These are phyloP conservation scores for Margaritispora aquatica DNA, from an alignment of 495 filamentous ascomycete genomes.

Conservation along the genomic window DNA sequence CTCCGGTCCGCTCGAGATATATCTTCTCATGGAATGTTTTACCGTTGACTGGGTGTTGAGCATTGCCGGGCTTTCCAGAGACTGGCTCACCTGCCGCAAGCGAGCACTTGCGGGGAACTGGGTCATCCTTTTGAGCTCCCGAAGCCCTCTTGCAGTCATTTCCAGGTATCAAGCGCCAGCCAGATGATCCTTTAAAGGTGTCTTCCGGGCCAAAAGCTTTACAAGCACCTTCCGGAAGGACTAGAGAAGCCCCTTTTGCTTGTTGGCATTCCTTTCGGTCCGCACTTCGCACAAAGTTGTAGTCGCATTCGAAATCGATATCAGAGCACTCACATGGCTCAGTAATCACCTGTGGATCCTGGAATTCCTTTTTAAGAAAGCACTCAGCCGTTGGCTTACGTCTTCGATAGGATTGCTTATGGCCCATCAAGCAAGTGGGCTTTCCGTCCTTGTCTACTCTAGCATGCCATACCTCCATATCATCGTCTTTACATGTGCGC, in stretches of 20 bases:
- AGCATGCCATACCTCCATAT: conserved; percentile 85
- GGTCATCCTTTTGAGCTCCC: conserved; percentile 51
- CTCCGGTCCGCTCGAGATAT: conserved; percentile 77
- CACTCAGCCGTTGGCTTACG: conserved; percentile 82
- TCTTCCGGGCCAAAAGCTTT: conserved; percentile 50
- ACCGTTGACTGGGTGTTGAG: conserved; percentile 50
- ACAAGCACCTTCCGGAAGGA: conserved; percentile 59
- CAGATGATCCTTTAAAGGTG: conserved; percentile 76
- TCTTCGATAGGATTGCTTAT: conserved; percentile 74
- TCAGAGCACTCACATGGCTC: conserved; percentile 73
- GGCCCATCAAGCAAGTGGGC: conserved; percentile 89
- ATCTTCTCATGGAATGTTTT: conserved; percentile 53
- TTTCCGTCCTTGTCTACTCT: conserved; percentile 72
- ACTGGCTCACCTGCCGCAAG: conserved; percentile 36
- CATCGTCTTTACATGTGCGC: conserved; percentile 67
- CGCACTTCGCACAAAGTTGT: conserved; percentile 62
- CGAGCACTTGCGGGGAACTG: conserved; percentile 49
- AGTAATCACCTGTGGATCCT: conserved; percentile 57
- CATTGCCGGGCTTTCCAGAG: conserved; percentile 55
- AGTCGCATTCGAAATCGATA: conserved; percentile 90
- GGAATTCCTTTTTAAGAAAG: conserved; percentile 80
- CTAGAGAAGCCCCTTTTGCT: conserved; percentile 24
- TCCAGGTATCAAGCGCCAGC: conserved; percentile 88
- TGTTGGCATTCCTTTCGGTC: conserved; percentile 54
- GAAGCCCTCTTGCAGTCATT: conserved; percentile 65